Conservation (phyloP, 768 basidiomycete genomes). For the Boletales sp. region DNA sequence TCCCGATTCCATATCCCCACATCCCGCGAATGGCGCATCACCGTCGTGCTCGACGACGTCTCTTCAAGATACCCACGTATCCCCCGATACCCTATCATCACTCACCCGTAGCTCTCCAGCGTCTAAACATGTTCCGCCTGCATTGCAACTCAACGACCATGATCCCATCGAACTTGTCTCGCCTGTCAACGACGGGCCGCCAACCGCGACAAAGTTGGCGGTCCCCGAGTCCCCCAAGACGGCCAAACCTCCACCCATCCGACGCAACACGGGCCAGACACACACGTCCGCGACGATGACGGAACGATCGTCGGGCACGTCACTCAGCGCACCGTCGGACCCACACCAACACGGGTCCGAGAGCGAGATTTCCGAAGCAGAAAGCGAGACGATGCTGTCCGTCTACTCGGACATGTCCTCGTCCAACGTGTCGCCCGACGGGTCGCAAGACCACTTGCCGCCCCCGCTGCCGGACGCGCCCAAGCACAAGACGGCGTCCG, state of each 20-base stretch:
- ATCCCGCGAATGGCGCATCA: conserved; percentile 12
- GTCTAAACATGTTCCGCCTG: conserved; percentile 24
- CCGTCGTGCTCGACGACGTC: conserved; percentile 37
- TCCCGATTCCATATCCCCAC: conserved; percentile 26
- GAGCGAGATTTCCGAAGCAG: conserved; percentile 32
- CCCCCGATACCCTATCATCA: conserved; percentile 22
- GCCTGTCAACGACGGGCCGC: conserved; percentile 6
- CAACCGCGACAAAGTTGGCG: conserved; percentile 39
- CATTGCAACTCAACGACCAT: conserved; percentile 26
- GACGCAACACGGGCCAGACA: conserved; percentile 11
- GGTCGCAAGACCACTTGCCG: conserved; percentile 27
- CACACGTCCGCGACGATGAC: conserved; percentile 2
- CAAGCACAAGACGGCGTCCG: conserved; percentile 32
- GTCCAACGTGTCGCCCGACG: conserved; percentile 27
- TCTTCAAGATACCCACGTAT: conserved; percentile 30
- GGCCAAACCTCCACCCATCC: conserved; percentile 11
- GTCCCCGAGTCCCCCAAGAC: conserved; percentile 40
- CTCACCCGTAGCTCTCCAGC: conserved; percentile 6
- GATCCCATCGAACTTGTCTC: conserved; percentile 18
- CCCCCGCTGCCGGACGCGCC: conserved; percentile 15
- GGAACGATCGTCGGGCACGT: conserved; percentile 22
- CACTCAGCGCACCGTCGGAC: conserved; percentile 29
- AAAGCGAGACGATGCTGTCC: conserved; percentile 30
- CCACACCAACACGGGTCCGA: conserved; percentile 22
- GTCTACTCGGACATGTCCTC: conserved; percentile 36